Evolutionary conservation across 1,284 basidiomycete species (phyloP), one percentile per base, ranked within the genome.

Genomic region (Meripilus lineatus): DNA sequence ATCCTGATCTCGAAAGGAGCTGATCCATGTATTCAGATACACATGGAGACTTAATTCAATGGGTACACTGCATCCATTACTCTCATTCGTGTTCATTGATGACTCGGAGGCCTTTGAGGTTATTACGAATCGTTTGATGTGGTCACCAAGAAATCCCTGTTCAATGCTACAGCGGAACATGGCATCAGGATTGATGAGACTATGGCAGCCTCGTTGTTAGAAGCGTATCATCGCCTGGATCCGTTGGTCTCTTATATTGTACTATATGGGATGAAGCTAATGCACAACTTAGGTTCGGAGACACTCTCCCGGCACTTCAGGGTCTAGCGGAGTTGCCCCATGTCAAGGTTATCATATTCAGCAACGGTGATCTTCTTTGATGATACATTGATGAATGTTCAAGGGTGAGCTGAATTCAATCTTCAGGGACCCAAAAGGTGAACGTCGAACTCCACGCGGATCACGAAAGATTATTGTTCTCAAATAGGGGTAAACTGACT

Each of bases 21-120:
- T n/a, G n/a, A n/a, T 6, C 17, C 20, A n/a, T 3, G 20, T 26
- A 18, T 13, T 33, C 38, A 65, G 62, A 40, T 64, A 64, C 46
- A 64, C 63, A 5, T 66, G 58, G 58, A 46, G 64, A 17, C 38
- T 64, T 21, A 62, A 61, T 40, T 61, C 62, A 4, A 66, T 64
- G 59, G 56, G 63, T 62, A 45, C 17, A 24, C 25, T 18, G 13
- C 21, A 11, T 32, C n/a, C n/a, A n/a, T n/a, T n/a, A n/a, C n/a
- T n/a, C n/a, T n/a, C n/a, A n/a, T n/a, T n/a, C n/a, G n/a, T n/a
- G n/a, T 18, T 42, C 11, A 20, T n/a, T 17, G 25, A 14, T 11
- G 18, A 32, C 22, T 42, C 13, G 45, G 20, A n/a, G 7, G 14
- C 32, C 14, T 18, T 23, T 20, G 37, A 64, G 63, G 50, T 3